Percentiles rank a stretch among this genome's conserved stretches.
Conservation (phyloP, 2,329 filamentous ascomycete genomes). For the Phialemonium atrogriseum region DNA sequence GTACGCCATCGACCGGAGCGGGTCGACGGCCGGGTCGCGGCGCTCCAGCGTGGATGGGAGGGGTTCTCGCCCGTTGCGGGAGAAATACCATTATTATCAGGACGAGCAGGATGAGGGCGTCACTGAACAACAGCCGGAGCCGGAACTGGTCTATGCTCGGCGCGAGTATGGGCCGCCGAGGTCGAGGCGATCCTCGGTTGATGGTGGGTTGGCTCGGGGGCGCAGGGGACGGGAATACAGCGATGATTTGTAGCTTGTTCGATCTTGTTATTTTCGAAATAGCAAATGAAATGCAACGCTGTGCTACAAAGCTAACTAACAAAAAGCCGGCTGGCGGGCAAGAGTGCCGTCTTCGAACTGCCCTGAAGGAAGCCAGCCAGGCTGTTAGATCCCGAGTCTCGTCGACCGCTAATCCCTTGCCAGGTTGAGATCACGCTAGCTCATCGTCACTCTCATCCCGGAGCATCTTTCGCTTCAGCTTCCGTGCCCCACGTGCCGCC, state of each 20-base stretch:
- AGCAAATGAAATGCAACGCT: neutral
- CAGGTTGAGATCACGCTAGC: slow-evolving; percentile 6
- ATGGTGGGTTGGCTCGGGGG: too few relatives aligned
- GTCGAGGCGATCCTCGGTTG: slow-evolving; percentile 7
- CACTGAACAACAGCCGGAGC: too few relatives aligned
- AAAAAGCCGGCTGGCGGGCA: too few relatives aligned
- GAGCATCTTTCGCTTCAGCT: slow-evolving; percentile 8
- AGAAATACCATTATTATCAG: slow-evolving; percentile 6
- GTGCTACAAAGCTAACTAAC: neutral
- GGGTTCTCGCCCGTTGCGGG: slow-evolving; percentile 1
- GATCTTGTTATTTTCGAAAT: neutral
- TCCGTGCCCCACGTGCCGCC: neutral
- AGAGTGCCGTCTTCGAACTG: too few relatives aligned
- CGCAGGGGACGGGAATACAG: slow-evolving; percentile 1
- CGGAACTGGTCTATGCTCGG: slow-evolving; percentile 4
- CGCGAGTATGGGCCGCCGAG: slow-evolving; percentile 5
- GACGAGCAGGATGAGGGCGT: slow-evolving; percentile 1
- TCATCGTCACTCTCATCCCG: slow-evolving; percentile 12
- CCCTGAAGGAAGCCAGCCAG: too few relatives aligned
- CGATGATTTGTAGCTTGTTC: too few relatives aligned
- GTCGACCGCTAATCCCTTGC: neutral
- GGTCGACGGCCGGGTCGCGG: neutral
- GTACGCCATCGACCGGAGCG: neutral
- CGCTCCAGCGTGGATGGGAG: neutral
- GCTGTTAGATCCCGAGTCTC: too few relatives aligned